Conservation (phyloP, 2,329 filamentous ascomycete species). For the Parafenestella ontariensis region DNA sequence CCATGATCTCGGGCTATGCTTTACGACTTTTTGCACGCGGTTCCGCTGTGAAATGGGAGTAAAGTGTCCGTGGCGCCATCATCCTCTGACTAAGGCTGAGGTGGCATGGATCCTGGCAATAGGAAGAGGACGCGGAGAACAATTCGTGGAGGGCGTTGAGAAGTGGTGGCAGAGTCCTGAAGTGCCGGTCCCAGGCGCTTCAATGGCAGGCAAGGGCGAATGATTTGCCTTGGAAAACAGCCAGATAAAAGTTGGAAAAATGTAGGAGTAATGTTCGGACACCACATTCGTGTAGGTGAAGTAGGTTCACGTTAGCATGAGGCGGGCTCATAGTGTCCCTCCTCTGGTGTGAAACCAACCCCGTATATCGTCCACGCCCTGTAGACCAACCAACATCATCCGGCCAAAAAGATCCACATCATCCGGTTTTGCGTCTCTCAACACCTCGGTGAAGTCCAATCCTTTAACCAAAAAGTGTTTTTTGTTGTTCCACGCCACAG, state of each 20-base stretch:
- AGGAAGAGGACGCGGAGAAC: background rate
- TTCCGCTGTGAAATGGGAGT: conserved; percentile 12
- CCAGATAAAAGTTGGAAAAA: too few relatives aligned
- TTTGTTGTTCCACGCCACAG: conserved; percentile 40
- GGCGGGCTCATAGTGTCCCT: conserved; percentile 10
- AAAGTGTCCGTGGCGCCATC: conserved; percentile 21
- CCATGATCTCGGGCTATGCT: conserved; percentile 18
- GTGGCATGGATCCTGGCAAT: conserved; percentile 9
- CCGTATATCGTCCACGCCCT: conserved; percentile 39
- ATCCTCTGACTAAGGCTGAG: conserved; percentile 10
- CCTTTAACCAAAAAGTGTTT: conserved; percentile 37
- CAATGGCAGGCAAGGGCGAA: conserved; percentile 2
- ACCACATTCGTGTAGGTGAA: too few relatives aligned
- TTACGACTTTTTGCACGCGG: conserved; percentile 14
- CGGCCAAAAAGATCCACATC: conserved; percentile 41
- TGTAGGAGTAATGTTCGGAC: too few relatives aligned
- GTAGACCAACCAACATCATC: conserved; percentile 34
- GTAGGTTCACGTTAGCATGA: background rate
- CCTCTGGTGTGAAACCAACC: conserved; percentile 39
- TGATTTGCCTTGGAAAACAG: background rate
- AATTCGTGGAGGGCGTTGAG: conserved; percentile 5
- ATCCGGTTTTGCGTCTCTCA: conserved; percentile 28
- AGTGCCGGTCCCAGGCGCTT: conserved; percentile 12
- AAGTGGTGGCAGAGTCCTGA: conserved; percentile 6
- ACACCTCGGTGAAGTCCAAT: conserved; percentile 34